Conservation (phyloP, 1,139 yeast genomes). For the Pneumocystis murina region DNA sequence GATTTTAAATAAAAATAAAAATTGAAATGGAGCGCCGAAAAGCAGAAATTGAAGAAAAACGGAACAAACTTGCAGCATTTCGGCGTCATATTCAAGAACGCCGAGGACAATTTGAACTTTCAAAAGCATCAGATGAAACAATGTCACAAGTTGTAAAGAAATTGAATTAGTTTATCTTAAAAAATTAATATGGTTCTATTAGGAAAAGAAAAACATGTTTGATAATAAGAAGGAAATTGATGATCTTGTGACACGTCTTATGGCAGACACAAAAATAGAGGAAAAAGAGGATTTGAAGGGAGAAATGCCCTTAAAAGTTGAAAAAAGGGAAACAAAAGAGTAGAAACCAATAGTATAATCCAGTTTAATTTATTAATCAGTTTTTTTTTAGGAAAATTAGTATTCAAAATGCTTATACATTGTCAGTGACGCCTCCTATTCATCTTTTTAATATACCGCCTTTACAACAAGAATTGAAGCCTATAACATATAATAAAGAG, state of each 20-base stretch:
- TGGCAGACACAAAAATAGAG: constrained; percentile 10
- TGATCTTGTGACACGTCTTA: constrained; percentile 15
- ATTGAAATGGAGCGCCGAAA: constrained; percentile 17
- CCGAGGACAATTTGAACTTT: constrained; percentile 6
- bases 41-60: constrained; percentile 34
- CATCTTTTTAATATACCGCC: not conserved
- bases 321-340: not conserved
- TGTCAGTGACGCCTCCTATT: constrained; percentile 5
- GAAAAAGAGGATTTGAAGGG: not conserved
- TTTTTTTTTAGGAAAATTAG: constrained; percentile 9
- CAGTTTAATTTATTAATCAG: not conserved
- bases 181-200: not conserved
- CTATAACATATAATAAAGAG: not conserved
- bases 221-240: constrained; percentile 12
- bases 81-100: constrained; percentile 25
- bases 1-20: not conserved
- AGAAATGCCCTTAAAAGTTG: not conserved
- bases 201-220: not conserved
- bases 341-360: not conserved
- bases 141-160: not conserved
- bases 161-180: not conserved
- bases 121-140: not conserved
- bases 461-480: not conserved
- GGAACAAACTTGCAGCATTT: constrained; percentile 33
- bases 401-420: constrained; percentile 4